phyloP scores from a whole-genome alignment of 2,329 filamentous ascomycete species.

The Diplocarpon rosae region DNA sequence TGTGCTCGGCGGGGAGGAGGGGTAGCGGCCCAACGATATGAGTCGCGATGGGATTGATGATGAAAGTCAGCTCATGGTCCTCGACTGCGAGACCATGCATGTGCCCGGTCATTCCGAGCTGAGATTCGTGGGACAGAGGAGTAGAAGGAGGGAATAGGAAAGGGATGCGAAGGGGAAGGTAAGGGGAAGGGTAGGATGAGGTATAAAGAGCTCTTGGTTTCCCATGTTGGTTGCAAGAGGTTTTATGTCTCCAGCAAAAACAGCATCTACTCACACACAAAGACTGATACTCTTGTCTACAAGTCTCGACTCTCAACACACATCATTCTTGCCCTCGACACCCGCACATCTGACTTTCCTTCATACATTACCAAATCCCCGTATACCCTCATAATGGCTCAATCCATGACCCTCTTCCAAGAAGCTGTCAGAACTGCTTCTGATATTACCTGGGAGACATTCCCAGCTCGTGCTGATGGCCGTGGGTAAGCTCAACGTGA shows the following conservation, averaged over 20 bases:
- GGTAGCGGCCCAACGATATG: not conserved
- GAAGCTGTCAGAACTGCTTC: not conserved
- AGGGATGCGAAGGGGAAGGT: too few species aligned
- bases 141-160: too few species aligned
- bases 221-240: not conserved
- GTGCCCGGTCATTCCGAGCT: not conserved
- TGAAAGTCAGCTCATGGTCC: not conserved
- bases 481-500: too few species aligned
- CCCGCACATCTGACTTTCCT: not conserved
- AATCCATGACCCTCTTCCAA: not conserved
- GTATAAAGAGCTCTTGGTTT: slow-evolving; percentile 2
- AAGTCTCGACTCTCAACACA: not conserved
- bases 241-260: not conserved
- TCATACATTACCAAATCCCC: not conserved
- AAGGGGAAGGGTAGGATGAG: not conserved
- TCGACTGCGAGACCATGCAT: not conserved
- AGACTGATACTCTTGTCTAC: not conserved
- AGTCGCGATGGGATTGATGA: not conserved
- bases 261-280: not conserved
- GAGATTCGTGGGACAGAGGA: not conserved
- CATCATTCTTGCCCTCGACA: not conserved
- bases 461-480: not conserved
- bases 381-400: not conserved
- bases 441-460: not conserved
- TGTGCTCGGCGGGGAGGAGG: not conserved